phyloP scores from a whole-genome alignment of 495 filamentous ascomycete genomes.

The Penicillium soppii region DNA sequence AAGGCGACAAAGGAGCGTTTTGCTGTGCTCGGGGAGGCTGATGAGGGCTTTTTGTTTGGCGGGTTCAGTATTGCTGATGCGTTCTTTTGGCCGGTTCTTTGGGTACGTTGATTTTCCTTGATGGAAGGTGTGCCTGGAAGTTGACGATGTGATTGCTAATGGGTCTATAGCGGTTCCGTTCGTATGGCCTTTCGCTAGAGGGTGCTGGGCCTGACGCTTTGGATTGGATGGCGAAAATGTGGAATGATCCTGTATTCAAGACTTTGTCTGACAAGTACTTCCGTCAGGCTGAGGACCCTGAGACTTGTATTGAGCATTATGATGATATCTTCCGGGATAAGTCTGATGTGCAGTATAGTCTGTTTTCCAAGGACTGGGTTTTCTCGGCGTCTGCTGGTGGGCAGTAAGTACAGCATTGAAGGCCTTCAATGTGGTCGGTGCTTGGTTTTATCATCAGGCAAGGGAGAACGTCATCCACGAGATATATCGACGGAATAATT shows the following conservation, averaged over 20 bases:
- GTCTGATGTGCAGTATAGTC: conserved; percentile 32
- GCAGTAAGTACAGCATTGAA: neutral
- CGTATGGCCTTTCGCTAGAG: conserved; percentile 41
- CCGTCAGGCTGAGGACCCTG: conserved; percentile 37
- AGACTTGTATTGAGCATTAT: conserved; percentile 35
- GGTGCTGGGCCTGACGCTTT: conserved; percentile 36
- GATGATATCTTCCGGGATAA: conserved; percentile 40
- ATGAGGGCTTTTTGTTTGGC: conserved; percentile 31
- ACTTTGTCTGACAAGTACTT: conserved; percentile 33
- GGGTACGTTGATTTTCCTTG: conserved; percentile 26
- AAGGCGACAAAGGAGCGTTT: conserved; percentile 22
- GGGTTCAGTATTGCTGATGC: conserved; percentile 39
- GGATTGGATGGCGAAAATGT: conserved; percentile 48
- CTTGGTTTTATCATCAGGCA: too few species aligned
- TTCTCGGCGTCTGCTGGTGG: conserved; percentile 20
- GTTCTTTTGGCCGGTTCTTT: conserved; percentile 37
- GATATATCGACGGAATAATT: too few species aligned
- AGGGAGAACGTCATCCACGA: too few species aligned
- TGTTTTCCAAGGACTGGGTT: conserved; percentile 39
- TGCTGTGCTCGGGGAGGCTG: conserved; percentile 16
- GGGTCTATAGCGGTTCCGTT: conserved; percentile 39
- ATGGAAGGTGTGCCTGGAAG: neutral
- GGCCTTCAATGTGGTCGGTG: too few species aligned
- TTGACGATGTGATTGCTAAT: conserved; percentile 1
- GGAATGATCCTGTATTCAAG: conserved; percentile 42